A percentile compares a stretch with the other conserved stretches of the same genome.
phyloP scores from a whole-genome alignment of 768 basidiomycete genomes.

The Boletus huronensis region DNA sequence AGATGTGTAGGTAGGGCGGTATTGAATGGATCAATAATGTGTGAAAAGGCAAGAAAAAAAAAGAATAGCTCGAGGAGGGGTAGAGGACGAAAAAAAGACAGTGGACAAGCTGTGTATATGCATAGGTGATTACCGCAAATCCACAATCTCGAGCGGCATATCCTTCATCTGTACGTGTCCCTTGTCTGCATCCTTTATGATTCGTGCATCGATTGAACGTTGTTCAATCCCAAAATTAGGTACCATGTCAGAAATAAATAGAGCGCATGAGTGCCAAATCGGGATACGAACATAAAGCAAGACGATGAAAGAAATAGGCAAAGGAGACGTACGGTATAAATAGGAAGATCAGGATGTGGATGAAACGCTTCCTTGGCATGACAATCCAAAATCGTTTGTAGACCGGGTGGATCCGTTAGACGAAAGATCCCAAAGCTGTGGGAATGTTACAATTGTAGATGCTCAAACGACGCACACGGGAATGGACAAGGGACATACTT shows the following conservation, averaged over 20 bases:
- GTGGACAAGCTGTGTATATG: not conserved
- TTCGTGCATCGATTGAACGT: not conserved
- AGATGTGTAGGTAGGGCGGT: not conserved
- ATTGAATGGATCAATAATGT: not conserved
- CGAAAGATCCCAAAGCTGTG: slow-evolving; percentile 80
- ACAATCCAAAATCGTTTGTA: slow-evolving; percentile 69
- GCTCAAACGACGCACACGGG: not conserved
- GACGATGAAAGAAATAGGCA: not conserved
- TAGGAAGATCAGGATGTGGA: slow-evolving; percentile 78
- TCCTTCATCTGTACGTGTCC: slow-evolving; percentile 82
- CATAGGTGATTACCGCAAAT: slow-evolving; percentile 48
- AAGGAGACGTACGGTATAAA: slow-evolving; percentile 69
- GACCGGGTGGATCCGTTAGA: slow-evolving; percentile 81
- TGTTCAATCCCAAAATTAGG: not conserved
- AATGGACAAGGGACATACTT: slow-evolving; percentile 44
- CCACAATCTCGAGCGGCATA: slow-evolving; percentile 75
- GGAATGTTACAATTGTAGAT: not conserved
- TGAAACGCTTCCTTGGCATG: slow-evolving; percentile 75
- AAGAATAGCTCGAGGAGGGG: too few species aligned
- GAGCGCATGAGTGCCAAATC: not conserved
- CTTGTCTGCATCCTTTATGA: slow-evolving; percentile 70
- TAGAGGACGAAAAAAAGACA: too few species aligned
- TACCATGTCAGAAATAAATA: not conserved
- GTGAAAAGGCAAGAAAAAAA: not conserved
- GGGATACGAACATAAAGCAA: not conserved